Conservation (phyloP, 345 rosid species). For the Lumnitzera racemosa region DNA sequence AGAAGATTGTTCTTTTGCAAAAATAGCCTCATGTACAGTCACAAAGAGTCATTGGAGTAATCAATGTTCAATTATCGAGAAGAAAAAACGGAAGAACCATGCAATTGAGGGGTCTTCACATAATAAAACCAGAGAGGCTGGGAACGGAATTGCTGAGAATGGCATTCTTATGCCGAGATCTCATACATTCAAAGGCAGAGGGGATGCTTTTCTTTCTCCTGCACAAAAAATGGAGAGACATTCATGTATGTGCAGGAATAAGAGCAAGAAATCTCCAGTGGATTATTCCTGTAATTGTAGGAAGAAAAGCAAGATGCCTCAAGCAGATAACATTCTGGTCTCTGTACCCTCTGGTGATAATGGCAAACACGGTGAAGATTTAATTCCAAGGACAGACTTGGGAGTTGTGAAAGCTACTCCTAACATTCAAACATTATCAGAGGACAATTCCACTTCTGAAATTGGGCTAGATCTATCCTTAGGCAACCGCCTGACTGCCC, state of each 20-base stretch:
- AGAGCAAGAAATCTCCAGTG: constrained; percentile 15
- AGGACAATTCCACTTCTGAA: constrained; percentile 25
- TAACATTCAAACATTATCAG: constrained; percentile 20
- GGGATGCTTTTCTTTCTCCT: constrained; percentile 27
- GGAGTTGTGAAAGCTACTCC: constrained; percentile 19
- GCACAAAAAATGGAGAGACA: constrained; percentile 32
- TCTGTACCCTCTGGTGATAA: constrained; percentile 22
- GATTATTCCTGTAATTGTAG: constrained; percentile 25
- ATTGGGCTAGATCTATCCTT: constrained; percentile 37
- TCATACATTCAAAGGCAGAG: constrained; percentile 26
- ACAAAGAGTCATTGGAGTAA: constrained; percentile 27
- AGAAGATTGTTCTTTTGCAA: constrained; percentile 26
- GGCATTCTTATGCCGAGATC: constrained; percentile 11
- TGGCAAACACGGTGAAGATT: constrained; percentile 25
- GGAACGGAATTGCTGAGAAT: constrained; percentile 14
- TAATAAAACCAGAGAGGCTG: constrained; percentile 13
- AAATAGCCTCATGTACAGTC: constrained; percentile 22
- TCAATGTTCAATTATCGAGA: constrained; percentile 29
- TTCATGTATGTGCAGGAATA: constrained; percentile 33
- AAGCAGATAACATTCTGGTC: constrained; percentile 23
- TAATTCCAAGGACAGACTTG: constrained; percentile 18
- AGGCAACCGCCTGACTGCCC: constrained; percentile 26
- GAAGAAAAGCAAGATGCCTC: constrained; percentile 45
- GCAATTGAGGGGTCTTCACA: constrained; percentile 23
- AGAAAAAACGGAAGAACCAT: constrained; percentile 37